Percentiles rank a stretch among this genome's conserved stretches.
These are phyloP conservation scores for Raffaelea arxii DNA, from an alignment of 2,329 filamentous ascomycete genomes.

Conservation along the genomic window DNA sequence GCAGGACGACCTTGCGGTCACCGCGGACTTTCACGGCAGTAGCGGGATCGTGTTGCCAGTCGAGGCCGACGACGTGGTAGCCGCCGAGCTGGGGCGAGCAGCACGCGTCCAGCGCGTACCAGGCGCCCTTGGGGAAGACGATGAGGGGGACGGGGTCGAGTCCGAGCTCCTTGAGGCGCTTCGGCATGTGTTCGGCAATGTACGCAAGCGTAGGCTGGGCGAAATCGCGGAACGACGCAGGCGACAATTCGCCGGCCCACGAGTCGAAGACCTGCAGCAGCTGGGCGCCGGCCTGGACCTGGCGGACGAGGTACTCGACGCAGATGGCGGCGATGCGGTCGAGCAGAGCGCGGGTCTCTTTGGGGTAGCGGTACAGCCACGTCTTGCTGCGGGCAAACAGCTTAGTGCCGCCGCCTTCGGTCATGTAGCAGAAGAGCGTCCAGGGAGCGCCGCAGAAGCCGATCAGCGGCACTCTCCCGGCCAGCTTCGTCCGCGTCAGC, in stretches of 20 bases:
- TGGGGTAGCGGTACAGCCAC: constrained; percentile 86
- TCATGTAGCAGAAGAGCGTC: constrained; percentile 98
- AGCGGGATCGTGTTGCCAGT: constrained; percentile 87
- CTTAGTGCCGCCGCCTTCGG: constrained; percentile 93
- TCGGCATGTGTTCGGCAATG: constrained; percentile 73
- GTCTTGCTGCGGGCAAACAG: constrained; percentile 91
- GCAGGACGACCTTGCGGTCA: constrained; percentile 65
- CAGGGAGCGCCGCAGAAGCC: constrained; percentile 96
- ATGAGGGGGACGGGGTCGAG: constrained; percentile 87
- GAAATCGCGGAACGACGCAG: constrained; percentile 72
- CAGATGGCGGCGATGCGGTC: constrained; percentile 91
- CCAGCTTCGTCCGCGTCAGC: constrained; percentile 76
- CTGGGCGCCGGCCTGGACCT: constrained; percentile 89
- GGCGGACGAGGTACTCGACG: constrained; percentile 85
- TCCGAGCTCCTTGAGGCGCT: constrained; percentile 61
- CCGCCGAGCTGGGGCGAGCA: constrained; percentile 52
- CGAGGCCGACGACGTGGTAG: constrained; percentile 88
- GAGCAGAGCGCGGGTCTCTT: constrained; percentile 70
- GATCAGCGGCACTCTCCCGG: constrained; percentile 82
- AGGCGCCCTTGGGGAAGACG: constrained; percentile 95
- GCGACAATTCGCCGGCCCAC: constrained; percentile 91
- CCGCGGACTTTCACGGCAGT: constrained; percentile 74
- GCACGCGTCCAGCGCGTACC: constrained; percentile 82
- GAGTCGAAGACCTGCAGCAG: constrained; percentile 96
- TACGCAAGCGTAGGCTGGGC: constrained; percentile 77